Conservation (phyloP, 768 basidiomycete genomes). For the Boletus edulis region DNA sequence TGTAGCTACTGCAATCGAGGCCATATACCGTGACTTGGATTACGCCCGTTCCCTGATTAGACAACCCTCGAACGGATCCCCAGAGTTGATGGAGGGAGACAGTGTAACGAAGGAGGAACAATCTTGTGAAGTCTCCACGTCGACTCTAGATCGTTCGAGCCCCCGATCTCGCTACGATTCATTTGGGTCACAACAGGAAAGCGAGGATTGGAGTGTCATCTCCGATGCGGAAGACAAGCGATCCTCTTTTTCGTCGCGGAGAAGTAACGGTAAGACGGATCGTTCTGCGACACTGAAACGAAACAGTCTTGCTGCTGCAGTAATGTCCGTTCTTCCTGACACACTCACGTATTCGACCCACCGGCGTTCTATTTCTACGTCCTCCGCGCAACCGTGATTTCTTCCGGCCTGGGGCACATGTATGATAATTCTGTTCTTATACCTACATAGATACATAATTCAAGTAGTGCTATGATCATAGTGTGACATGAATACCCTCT, state of each 20-base stretch:
- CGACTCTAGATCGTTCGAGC: constrained; percentile 32
- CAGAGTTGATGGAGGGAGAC: constrained; percentile 19
- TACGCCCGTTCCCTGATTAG: constrained; percentile 90
- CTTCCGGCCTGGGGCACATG: neutral
- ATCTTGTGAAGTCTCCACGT: constrained; percentile 25
- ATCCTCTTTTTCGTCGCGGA: constrained; percentile 53
- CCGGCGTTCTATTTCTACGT: constrained; percentile 38
- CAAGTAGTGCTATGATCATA: constrained; percentile 22
- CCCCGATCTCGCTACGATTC: constrained; percentile 53
- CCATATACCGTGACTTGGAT: constrained; percentile 94
- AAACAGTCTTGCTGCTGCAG: constrained; percentile 59
- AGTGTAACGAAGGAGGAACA: constrained; percentile 32
- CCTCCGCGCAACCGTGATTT: constrained; percentile 23
- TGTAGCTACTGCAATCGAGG: constrained; percentile 90
- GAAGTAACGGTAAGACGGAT: constrained; percentile 37
- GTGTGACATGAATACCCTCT: constrained; percentile 69
- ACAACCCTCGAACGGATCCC: constrained; percentile 32
- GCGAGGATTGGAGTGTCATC: constrained; percentile 88
- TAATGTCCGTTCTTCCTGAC: constrained; percentile 61
- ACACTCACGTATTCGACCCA: constrained; percentile 42
- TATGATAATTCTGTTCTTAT: constrained; percentile 9
- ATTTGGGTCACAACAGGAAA: constrained; percentile 53
- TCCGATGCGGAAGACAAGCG: constrained; percentile 68
- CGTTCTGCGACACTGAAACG: constrained; percentile 48
- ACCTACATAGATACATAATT: constrained; percentile 18